Percentiles rank a stretch among this genome's conserved stretches.
phyloP scores from a whole-genome alignment of 305 asterid species.

The Rubia balearica region DNA sequence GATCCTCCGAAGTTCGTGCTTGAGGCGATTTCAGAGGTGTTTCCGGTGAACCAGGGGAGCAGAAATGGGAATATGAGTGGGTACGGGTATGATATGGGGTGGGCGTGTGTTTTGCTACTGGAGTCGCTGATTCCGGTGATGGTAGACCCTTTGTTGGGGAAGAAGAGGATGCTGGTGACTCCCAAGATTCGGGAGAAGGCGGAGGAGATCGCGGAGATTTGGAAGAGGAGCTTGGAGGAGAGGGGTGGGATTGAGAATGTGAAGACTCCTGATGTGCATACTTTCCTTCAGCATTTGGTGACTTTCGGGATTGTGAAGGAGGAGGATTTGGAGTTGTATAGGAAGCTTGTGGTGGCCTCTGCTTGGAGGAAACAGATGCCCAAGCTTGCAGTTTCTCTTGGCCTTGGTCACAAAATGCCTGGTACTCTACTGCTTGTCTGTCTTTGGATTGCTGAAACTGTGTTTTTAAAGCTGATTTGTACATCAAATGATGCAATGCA shows the following conservation, averaged over 20 bases:
- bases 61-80: constrained; percentile 18
- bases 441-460: not conserved
- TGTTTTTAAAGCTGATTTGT: not conserved
- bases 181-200: constrained; percentile 74
- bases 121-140: constrained; percentile 86
- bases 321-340: constrained; percentile 78
- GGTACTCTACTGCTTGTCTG: constrained; percentile 36
- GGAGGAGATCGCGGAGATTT: constrained; percentile 72
- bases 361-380: constrained; percentile 99
- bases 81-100: constrained; percentile 59
- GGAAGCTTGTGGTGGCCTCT: constrained; percentile 93
- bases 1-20: constrained; percentile 92
- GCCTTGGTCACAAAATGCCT: constrained; percentile 86
- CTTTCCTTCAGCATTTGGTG: constrained; percentile 95
- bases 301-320: constrained; percentile 84
- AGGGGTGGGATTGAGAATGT: constrained; percentile 95
- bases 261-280: constrained; percentile 92
- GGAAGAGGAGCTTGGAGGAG: constrained; percentile 98
- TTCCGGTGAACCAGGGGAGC: constrained; percentile 44
- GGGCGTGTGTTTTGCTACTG: constrained; percentile 95
- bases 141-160: constrained; percentile 86
- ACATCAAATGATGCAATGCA: not conserved
- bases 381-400: constrained; percentile 85
- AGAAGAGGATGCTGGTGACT: constrained; percentile 88
- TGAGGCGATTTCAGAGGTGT: constrained; percentile 90